These are phyloP conservation scores for Gynochthodes officinalis DNA, from an alignment of 257 asterid genomes.

Conservation along the genomic window DNA sequence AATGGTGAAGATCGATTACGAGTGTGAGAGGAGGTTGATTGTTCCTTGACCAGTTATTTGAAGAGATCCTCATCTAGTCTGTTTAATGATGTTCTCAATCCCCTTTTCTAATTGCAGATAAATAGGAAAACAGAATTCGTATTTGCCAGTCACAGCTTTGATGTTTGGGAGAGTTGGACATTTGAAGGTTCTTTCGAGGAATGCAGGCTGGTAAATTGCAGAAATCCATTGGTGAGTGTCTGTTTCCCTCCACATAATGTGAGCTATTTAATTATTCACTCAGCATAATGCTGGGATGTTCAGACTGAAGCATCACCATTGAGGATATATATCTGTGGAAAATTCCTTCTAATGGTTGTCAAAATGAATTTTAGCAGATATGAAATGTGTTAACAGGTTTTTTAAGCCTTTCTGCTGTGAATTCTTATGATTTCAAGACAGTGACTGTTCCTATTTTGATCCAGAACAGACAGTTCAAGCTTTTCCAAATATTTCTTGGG, in stretches of 20 bases:
- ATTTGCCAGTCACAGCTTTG: conserved; percentile 95
- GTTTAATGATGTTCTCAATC: neutral
- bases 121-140: conserved; percentile 99
- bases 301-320: neutral
- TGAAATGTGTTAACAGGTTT: neutral
- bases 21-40: too few relatives aligned
- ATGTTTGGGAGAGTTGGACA: conserved; percentile 99
- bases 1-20: too few relatives aligned
- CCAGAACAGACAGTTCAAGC: neutral
- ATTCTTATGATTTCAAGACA: neutral
- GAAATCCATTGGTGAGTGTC: conserved; percentile 81
- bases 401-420: neutral
- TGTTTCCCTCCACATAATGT: conserved; percentile 7
- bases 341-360: neutral
- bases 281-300: neutral
- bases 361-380: neutral
- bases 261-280: conserved; percentile 16
- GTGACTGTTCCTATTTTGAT: neutral
- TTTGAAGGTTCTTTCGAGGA: conserved; percentile 86
- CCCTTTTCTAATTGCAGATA: conserved; percentile 47
- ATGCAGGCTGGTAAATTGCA: conserved; percentile 93
- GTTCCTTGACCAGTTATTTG: too few relatives aligned
- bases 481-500: neutral
- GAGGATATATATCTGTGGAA: neutral
- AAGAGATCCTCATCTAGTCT: too few relatives aligned